phyloP scores from a whole-genome alignment of 495 filamentous ascomycete species.

The Cercophora scortea region DNA sequence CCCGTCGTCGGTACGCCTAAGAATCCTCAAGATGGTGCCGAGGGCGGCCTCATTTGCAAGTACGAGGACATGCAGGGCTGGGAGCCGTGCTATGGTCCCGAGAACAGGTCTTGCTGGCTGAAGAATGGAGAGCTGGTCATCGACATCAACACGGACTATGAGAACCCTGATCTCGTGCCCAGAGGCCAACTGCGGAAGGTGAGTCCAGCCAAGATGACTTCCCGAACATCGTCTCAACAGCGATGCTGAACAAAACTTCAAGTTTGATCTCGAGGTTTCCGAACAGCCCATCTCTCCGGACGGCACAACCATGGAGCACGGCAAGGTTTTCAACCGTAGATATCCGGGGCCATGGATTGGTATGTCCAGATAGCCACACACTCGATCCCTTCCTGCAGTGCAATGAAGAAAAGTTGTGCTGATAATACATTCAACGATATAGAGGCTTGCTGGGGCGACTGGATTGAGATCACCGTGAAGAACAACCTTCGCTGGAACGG shows the following conservation, averaged over 20 bases:
- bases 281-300: conserved; percentile 9
- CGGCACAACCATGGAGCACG: conserved; percentile 9
- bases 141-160: conserved; percentile 9
- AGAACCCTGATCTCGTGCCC: neutral
- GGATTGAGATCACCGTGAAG: conserved; percentile 3
- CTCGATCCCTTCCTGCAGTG: too few species aligned
- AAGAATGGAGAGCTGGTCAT: neutral
- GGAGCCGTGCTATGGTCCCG: conserved; percentile 1
- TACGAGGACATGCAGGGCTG: conserved; percentile 4
- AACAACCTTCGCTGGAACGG: conserved; percentile 7
- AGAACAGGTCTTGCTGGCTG: conserved; percentile 7
- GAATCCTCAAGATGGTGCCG: conserved; percentile 5
- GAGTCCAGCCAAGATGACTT: neutral
- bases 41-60: neutral
- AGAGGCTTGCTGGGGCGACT: conserved; percentile 11
- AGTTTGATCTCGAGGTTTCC: conserved; percentile 7
- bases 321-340: conserved; percentile 6
- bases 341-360: conserved; percentile 11
- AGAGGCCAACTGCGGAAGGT: neutral
- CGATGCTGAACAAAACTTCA: neutral
- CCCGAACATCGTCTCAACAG: neutral
- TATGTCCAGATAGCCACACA: neutral
- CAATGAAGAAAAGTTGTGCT: neutral
- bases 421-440: neutral
- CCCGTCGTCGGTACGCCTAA: conserved; percentile 5